Base-by-base conservation (phyloP, 129 eudicot species). In the Arctium minus region DNA sequence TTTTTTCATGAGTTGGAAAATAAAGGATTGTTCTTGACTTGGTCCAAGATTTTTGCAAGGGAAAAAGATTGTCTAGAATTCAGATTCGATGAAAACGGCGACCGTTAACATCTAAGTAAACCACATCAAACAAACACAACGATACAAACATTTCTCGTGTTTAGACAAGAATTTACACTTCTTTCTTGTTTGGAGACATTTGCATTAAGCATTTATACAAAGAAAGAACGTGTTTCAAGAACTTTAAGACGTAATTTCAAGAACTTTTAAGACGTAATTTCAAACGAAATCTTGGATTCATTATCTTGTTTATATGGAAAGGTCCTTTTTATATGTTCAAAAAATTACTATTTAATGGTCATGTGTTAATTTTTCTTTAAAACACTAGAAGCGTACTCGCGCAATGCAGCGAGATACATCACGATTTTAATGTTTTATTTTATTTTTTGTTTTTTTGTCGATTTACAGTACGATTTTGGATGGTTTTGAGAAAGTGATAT, bases 71-170 rank as follows among this genome's bases (percentile, higher is more conserved):
- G 86, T 72, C 69, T 38, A 77, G n/a, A 53, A 37, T 27, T 70
- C 15, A 77, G 86, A 84, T 84, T 84, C 86, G 75, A 78, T 78
- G 35, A 77, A 78, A 83, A 83, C 79, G 79, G 77, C 53, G 77
- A 42, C 81, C 86, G 86, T 77, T 60, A 84, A 11, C 22, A 56
- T 40, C 32, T 42, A 78, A 84, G 83, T 73, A 72, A 84, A 78
- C 82, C 73, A 83, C 48, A 83, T 29, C 48, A 83, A 83, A 83
- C 86, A 83, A 71, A 35, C 62, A 83, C 78, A 35, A 77, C n/a
- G 8, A 10, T 62, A 42, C 75, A 67, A 81, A 39, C 38, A 73
- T 1, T 65, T 40, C 7, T 53, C 3, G 82, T 17, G 33, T 79
- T 31, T 42, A 15, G 27, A 48, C 77, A 80, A 80, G 37, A 70